These are phyloP conservation scores for Fusarium protoensiforme DNA, from an alignment of 2,329 filamentous ascomycete genomes.

Conservation along the genomic window DNA sequence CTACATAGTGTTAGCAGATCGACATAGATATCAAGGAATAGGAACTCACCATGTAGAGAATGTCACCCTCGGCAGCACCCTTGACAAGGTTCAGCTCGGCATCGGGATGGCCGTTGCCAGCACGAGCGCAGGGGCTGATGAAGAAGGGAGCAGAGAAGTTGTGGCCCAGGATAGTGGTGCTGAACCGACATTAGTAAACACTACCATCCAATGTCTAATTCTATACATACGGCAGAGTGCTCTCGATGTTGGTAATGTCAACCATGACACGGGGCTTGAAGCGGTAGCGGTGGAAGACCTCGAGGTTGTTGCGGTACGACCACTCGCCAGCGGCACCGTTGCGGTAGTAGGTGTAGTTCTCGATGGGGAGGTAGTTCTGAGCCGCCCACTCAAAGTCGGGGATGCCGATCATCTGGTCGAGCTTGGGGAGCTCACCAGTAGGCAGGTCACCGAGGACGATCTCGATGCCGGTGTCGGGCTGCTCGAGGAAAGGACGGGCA, in stretches of 20 bases:
- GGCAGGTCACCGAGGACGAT: constrained; percentile 49
- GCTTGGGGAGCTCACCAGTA: constrained; percentile 52
- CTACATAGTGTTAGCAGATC: constrained; percentile 23
- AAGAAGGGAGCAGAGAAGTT: constrained; percentile 67
- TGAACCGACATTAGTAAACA: constrained; percentile 12
- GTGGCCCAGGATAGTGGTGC: constrained; percentile 63
- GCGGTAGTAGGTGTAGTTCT: constrained; percentile 67
- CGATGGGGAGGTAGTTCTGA: constrained; percentile 56
- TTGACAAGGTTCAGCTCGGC: constrained; percentile 62
- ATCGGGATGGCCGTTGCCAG: constrained; percentile 55
- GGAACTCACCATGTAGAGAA: constrained; percentile 59
- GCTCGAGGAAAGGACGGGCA: constrained; percentile 56
- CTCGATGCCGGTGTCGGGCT: constrained; percentile 60
- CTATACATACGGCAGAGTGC: constrained; percentile 47
- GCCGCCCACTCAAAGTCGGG: constrained; percentile 67
- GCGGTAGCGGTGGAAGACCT: constrained; percentile 61
- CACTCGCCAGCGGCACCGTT: constrained; percentile 67
- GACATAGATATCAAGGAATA: neutral
- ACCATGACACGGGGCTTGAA: constrained; percentile 61
- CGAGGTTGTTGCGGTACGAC: constrained; percentile 67
- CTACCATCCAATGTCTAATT: neutral
- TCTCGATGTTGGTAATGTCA: constrained; percentile 59
- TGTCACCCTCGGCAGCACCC: constrained; percentile 58
- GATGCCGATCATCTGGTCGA: constrained; percentile 59
- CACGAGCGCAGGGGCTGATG: constrained; percentile 62